phyloP scores from a whole-genome alignment of 257 asterid species.

The Gentiana straminea region DNA sequence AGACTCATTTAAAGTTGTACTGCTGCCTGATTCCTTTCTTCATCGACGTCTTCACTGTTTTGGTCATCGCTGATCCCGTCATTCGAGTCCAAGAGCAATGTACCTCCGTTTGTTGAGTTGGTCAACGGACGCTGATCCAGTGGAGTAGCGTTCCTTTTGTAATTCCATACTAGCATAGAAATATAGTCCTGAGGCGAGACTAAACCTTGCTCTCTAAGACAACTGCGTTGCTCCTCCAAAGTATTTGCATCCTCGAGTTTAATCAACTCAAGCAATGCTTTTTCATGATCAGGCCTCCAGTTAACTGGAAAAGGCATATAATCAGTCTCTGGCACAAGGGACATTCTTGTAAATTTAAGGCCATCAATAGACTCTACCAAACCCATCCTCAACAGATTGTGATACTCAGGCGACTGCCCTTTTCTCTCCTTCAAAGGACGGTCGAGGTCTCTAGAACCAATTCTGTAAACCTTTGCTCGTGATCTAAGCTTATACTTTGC shows the following conservation, averaged over 20 bases:
- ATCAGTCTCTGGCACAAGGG: conserved; percentile 94
- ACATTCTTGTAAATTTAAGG: conserved; percentile 83
- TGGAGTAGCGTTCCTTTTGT: conserved; percentile 62
- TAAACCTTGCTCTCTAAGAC: conserved; percentile 71
- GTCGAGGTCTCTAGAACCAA: conserved; percentile 71
- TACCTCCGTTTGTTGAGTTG: conserved; percentile 18
- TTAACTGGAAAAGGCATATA: conserved; percentile 73
- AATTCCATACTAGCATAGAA: conserved; percentile 96
- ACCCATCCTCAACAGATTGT: conserved; percentile 87
- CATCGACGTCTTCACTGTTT: conserved; percentile 34
- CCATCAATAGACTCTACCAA: conserved; percentile 93
- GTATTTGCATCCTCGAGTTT: conserved; percentile 56
- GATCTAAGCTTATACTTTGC: conserved; percentile 95
- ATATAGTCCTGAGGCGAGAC: conserved; percentile 90
- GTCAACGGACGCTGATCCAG: conserved; percentile 38
- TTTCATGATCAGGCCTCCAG: conserved; percentile 95
- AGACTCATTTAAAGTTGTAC: background rate
- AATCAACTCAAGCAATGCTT: conserved; percentile 75
- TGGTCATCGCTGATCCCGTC: conserved; percentile 22
- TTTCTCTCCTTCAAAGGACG: conserved; percentile 93
- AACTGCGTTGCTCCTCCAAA: conserved; percentile 59
- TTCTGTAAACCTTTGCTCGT: conserved; percentile 87
- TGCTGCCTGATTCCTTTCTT: conserved; percentile 35
- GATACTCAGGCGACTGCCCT: conserved; percentile 91
- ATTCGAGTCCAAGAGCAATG: conserved; percentile 34